Evolutionary conservation across 345 rosid species (phyloP), one percentile per base, ranked within the genome.

Genomic region (Euphorbia pulcherrima): DNA sequence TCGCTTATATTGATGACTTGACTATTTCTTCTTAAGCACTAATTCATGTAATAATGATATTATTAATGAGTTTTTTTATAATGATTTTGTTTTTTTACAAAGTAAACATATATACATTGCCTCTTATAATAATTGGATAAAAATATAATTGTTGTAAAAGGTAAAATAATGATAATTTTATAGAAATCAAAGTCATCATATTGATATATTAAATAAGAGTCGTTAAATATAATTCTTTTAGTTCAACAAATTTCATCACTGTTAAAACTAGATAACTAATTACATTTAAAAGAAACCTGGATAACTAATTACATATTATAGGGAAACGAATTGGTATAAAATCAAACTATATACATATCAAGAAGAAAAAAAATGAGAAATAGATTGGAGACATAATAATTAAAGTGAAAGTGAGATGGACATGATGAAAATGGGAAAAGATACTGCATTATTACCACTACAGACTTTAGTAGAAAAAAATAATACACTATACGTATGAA

Each of bases 351-450:
- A n/a, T n/a, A n/a, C n/a, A n/a, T 8, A 41, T 11, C 13, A 41
- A 41, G 13, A 41, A 41, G 13, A 2, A 26, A 27, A 64, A 11
- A 6, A 33, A 13, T 65, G n/a, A 39, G 8, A 47, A 46, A 65
- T 5, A 24, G 56, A 60, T 41, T 28, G 60, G 44, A 71, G 86
- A 74, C 79, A 79, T 21, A 67, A 80, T 86, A 39, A 82, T 86
- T 81, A 81, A 77, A 83, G 81, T 20, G 56, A 73, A 75, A 75
- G 74, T 58, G 76, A 59, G 64, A 50, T 28, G 60, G 64, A 52
- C 16, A 68, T 78, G 74, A 50, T 64, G 69, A 62, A 44, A 26
- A 28, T 53, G 46, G 56, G 29, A 12, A 64, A 73, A 72, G 44
- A 57, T 74, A 67, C 52, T 54, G 55, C 58, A 65, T 68, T 59